Conservation (phyloP, 2,329 filamentous ascomycete species). For the Aureobasidium leucospermi region DNA sequence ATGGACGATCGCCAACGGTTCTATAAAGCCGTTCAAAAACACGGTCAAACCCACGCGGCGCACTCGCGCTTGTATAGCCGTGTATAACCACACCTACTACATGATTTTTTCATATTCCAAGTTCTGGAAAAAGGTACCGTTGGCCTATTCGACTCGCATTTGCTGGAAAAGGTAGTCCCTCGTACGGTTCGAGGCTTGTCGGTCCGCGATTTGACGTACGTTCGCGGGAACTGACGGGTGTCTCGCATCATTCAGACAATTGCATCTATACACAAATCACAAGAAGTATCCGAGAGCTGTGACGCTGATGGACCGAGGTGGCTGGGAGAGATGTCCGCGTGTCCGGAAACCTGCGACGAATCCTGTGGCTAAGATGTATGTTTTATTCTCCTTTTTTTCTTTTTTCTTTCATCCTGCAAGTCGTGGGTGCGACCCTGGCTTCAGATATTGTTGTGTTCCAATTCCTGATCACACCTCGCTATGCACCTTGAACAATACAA, state of each 20-base stretch:
- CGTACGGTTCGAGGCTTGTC: neutral
- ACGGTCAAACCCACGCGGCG: neutral
- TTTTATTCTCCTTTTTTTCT: too few species aligned
- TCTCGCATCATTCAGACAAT: neutral
- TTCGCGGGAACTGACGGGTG: neutral
- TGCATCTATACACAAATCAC: too few species aligned
- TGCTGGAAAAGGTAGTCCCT: neutral
- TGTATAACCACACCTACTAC: neutral
- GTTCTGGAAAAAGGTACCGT: neutral
- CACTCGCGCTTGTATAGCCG: neutral
- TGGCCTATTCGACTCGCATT: neutral
- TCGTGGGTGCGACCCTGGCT: too few species aligned
- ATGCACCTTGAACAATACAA: too few species aligned
- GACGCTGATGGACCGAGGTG: too few species aligned
- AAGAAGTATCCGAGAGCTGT: too few species aligned
- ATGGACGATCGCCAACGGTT: constrained; percentile 1
- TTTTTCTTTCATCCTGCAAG: too few species aligned
- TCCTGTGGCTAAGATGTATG: too few species aligned
- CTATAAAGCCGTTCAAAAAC: neutral
- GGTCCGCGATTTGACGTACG: neutral
- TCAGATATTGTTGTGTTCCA: too few species aligned
- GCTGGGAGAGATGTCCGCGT: too few species aligned
- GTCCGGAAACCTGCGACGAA: too few species aligned
- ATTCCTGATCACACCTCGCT: too few species aligned
- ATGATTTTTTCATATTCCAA: neutral